Conservation (phyloP, 345 rosid species). For the Euphorbia pulcherrima region DNA sequence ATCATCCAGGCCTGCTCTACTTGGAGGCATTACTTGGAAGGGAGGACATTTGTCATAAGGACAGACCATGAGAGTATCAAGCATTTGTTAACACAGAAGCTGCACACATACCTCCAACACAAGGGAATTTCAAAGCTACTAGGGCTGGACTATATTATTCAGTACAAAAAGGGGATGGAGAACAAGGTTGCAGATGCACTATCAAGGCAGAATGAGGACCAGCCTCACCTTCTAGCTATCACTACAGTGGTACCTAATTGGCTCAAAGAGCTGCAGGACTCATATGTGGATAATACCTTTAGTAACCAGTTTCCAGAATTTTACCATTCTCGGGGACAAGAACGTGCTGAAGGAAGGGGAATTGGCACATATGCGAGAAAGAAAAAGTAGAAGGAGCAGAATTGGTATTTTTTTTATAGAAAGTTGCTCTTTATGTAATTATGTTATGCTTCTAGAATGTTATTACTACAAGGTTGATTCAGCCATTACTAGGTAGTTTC, state of each 20-base stretch:
- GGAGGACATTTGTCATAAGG: not conserved
- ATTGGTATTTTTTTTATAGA: too few species aligned
- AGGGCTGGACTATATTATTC: not conserved
- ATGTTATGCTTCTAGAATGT: too few species aligned
- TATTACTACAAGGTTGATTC: too few species aligned
- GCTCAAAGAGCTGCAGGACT: not conserved
- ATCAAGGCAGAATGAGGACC: not conserved
- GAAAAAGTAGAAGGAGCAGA: too few species aligned
- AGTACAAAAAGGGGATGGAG: not conserved
- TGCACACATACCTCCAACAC: not conserved
- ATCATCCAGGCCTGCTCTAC: not conserved
- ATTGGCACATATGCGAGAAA: too few species aligned
- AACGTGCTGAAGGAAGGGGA: too few species aligned
- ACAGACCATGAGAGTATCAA: not conserved
- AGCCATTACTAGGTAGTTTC: too few species aligned
- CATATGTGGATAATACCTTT: not conserved
- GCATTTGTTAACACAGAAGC: not conserved
- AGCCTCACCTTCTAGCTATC: not conserved
- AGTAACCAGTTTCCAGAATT: not conserved
- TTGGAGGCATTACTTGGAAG: not conserved
- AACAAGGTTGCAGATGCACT: not conserved
- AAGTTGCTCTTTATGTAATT: too few species aligned
- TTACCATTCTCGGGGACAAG: not conserved
- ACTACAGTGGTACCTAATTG: not conserved
- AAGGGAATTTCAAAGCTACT: not conserved